Base-by-base conservation (phyloP, 306 rosid species). In the Coriaria nepalensis region DNA sequence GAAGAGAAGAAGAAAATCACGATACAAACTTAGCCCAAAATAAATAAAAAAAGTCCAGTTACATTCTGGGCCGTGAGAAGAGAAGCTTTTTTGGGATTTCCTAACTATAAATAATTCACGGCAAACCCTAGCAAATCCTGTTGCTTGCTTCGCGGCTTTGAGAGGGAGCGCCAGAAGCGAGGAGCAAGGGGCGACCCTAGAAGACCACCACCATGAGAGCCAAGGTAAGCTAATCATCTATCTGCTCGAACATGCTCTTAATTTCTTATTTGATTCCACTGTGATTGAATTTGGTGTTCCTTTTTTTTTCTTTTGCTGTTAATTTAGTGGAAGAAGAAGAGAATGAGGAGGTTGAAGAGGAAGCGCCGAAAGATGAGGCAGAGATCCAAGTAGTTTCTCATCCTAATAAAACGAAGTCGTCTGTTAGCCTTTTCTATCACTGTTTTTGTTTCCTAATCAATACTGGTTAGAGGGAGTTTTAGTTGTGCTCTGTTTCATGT, bases 341-440 rank as follows among this genome's bases (percentile, higher is more conserved):
- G 93, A n/a, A 82, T 78, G 93, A 82, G 93, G 81, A 72, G 87
- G 35, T 36, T 82, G 74, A 78, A 82, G 81, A 82, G 93, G 72
- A 78, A 82, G 79, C 93, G 87, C 69, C 81, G 93, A 75, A 82
- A 82, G 83, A 82, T 82, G 93, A 82, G 93, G 37, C 93, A 82
- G 81, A 72, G 93, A 78, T 82, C 93, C 64, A 82, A 82, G 71
- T 82, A 80, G 83, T 12, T n/a, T 11, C 53, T n/a, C 7, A 43
- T 12, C 12, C 13, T 7, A 43, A 33, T 11, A 57, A 36, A 12
- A 11, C 40, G 33, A 61, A 13, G 55, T 47, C 33, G 11, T 42
- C 20, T 40, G 29, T 20, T 20, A 20, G 29, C 1, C 3, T 49
- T 51, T 48, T 6, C 33, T 2, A 6, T 34, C 2, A 2, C 12